These are phyloP conservation scores for Eimeria brunetti DNA, from an alignment of 169 alveolate species.

Conservation along the genomic window DNA sequence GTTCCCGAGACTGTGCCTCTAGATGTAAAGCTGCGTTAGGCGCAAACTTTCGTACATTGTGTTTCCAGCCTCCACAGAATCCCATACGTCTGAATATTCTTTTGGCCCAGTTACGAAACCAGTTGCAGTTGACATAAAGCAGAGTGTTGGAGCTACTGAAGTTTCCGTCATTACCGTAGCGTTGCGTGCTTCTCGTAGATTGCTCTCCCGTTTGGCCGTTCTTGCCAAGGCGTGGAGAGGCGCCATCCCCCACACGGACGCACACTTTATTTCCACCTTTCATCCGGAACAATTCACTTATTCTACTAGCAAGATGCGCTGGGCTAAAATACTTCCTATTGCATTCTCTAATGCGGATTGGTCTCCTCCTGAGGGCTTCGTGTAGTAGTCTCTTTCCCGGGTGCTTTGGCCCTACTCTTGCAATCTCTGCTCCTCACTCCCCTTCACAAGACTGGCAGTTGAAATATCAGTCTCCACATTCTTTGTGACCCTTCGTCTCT, in stretches of 20 bases:
- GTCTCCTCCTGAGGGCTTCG: not conserved
- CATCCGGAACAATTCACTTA: not conserved
- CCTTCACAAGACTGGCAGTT: not conserved
- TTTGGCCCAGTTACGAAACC: not conserved
- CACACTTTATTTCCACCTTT: not conserved
- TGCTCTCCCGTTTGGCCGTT: not conserved
- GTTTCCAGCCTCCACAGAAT: not conserved
- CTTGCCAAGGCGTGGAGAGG: not conserved
- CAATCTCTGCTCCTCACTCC: not conserved
- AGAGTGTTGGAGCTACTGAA: not conserved
- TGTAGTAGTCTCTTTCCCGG: not conserved
- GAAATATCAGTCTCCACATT: not conserved
- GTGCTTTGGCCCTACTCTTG: not conserved
- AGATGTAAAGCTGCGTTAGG: not conserved
- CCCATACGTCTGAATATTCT: not conserved
- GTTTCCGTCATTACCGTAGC: not conserved
- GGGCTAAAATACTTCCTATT: not conserved
- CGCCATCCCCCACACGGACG: not conserved
- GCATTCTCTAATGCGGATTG: not conserved
- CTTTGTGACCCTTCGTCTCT: not conserved
- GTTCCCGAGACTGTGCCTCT: not conserved
- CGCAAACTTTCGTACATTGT: not conserved
- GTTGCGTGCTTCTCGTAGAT: not conserved
- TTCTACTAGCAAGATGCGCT: not conserved
- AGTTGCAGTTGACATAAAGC: not conserved